Conservation (phyloP, 345 rosid genomes). For the Viola odorata region DNA sequence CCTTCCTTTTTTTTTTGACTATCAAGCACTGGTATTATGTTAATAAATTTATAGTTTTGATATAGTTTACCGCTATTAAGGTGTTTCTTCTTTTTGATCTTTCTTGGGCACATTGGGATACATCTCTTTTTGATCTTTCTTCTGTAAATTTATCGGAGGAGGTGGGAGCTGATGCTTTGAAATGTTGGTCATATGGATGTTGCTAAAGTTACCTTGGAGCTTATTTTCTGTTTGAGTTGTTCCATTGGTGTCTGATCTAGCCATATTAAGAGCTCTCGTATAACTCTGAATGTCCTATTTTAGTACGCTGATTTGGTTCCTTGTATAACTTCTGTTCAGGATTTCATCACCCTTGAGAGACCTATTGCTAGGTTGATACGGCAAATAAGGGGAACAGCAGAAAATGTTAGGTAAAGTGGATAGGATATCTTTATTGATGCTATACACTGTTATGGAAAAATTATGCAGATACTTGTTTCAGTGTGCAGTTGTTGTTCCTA, state of each 20-base stretch:
- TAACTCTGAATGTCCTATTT: not conserved
- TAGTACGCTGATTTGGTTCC: slow-evolving; percentile 5
- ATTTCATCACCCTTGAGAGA: slow-evolving; percentile 56
- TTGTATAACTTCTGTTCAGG: slow-evolving; percentile 31
- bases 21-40: not conserved
- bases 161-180: not conserved
- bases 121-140: not conserved
- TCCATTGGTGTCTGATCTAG: not conserved
- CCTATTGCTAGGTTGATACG: slow-evolving; percentile 52
- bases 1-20: not conserved
- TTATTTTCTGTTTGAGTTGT: not conserved
- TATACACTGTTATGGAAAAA: not conserved
- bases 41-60: not conserved
- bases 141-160: not conserved
- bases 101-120: not conserved
- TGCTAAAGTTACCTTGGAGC: not conserved
- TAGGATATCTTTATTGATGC: slow-evolving; percentile 8
- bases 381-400: slow-evolving; percentile 61
- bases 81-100: not conserved
- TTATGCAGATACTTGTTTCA: not conserved
- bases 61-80: no score
- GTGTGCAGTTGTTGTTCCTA: not conserved
- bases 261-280: not conserved
- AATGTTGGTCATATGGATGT: not conserved
- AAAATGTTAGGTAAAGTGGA: slow-evolving; percentile 77